Base-by-base conservation (phyloP, 768 basidiomycete species). In the Cystobasidium ongulense region DNA sequence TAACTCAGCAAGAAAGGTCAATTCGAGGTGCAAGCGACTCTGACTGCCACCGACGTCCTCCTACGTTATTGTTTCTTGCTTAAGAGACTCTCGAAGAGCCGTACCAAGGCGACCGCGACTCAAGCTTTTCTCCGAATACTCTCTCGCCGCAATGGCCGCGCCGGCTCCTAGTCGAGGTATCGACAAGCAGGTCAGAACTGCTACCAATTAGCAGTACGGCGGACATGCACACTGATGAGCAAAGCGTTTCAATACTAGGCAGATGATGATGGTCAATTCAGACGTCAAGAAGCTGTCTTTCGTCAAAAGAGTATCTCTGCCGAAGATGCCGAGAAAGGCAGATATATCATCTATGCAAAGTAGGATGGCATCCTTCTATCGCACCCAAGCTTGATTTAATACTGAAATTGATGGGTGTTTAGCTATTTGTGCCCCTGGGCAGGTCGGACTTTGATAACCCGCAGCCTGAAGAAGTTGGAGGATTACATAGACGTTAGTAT, bases 381-480 rank as follows among this genome's bases (percentile, higher is more conserved):
- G n/a, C 53, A 29, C n/a, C n/a, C n/a, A 54, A 8, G 43, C 43
- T n/a, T 46, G 13, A 46, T n/a, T 46, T n/a, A 46, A 46, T n/a
- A 13, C n/a, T n/a, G n/a, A 46, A 13, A 76, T 89, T 46, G 13
- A 13, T n/a, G 13, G 43, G n/a, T n/a, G n/a, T n/a, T 94, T 71
- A 89, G 89, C 4, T 87, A 87, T 75, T 86, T 88, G 1, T 96
- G 92, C 78, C 91, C 93, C 10, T 96, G 93, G 94, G 94, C 94
- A 0, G 90, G 90, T 21, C 85, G 94, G 77, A 87, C 92, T 1
- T 83, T 94, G 75, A 95, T 96, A 77, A 83, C 89, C 3, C 86
- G 92, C 77, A 88, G 90, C 81, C 85, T 97, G 77, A 97, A 97
- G 80, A 92, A 92, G 1, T 84, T 97, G 25, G 89, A 96, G 76